Conservation (phyloP, 2,329 filamentous ascomycete genomes). For the Endoconidiophora polonica region DNA sequence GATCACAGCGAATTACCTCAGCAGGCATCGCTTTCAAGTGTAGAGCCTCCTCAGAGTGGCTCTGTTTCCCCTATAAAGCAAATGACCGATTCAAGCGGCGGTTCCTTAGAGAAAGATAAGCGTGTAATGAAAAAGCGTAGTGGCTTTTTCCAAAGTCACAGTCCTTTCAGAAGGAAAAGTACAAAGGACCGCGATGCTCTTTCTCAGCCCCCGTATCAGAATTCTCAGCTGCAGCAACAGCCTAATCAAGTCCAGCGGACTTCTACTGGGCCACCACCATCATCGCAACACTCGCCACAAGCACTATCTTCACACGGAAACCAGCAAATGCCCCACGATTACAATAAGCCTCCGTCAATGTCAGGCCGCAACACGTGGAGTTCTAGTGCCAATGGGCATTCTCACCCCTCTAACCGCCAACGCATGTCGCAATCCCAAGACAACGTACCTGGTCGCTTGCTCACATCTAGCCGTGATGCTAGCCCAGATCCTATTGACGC, state of each 20-base stretch:
- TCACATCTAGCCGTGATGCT: constrained; percentile 25
- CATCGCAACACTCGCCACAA: constrained; percentile 1
- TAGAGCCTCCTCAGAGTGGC: constrained; percentile 53
- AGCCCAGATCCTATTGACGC: constrained; percentile 84
- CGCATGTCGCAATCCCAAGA: not conserved
- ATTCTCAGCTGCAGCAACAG: not conserved
- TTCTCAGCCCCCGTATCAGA: constrained; percentile 6
- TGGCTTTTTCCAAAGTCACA: constrained; percentile 84
- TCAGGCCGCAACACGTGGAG: constrained; percentile 44
- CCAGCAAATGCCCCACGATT: not conserved
- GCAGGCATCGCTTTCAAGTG: constrained; percentile 73
- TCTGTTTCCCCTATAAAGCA: constrained; percentile 61
- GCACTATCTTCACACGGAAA: not conserved
- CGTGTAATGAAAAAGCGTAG: constrained; percentile 55
- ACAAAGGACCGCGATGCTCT: constrained; percentile 41
- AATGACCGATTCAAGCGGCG: constrained; percentile 25
- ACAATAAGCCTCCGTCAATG: constrained; percentile 21
- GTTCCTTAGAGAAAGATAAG: constrained; percentile 51
- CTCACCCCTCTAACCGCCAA: constrained; percentile 8
- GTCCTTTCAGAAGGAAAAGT: constrained; percentile 84
- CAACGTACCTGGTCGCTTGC: constrained; percentile 20
- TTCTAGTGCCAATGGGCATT: constrained; percentile 11
- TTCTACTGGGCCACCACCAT: not conserved
- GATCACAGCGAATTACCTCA: constrained; percentile 77
- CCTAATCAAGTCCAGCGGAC: constrained; percentile 4